These are phyloP conservation scores for Vicia villosa DNA, from an alignment of 306 rosid genomes.

Conservation along the genomic window DNA sequence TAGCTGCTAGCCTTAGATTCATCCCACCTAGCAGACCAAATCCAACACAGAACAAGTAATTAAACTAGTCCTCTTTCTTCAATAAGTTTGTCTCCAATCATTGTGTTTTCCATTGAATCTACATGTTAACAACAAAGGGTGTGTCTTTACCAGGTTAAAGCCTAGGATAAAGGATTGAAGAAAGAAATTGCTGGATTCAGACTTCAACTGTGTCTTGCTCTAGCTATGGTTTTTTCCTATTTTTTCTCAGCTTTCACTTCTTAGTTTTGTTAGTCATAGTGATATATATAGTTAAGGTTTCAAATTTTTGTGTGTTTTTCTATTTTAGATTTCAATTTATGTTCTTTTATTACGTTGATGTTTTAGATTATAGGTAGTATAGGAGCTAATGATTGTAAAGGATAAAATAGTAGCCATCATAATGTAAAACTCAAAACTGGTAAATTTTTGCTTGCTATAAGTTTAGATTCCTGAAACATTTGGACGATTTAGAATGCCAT, in stretches of 20 bases:
- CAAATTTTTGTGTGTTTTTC: not conserved
- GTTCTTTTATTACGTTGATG: slow-evolving; percentile 26
- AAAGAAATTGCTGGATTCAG: slow-evolving; percentile 28
- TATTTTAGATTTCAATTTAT: slow-evolving; percentile 19
- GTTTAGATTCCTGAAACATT: too few relatives aligned
- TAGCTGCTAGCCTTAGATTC: slow-evolving; percentile 57
- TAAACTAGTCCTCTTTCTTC: not conserved
- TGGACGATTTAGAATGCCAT: too few relatives aligned
- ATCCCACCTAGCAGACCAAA: slow-evolving; percentile 82
- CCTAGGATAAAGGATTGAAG: slow-evolving; percentile 49
- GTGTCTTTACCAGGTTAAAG: slow-evolving; percentile 52
- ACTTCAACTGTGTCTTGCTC: slow-evolving; percentile 30
- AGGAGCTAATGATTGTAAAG: slow-evolving; percentile 44
- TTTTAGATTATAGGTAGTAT: slow-evolving; percentile 36
- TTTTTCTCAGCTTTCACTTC: not conserved
- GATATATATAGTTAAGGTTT: slow-evolving; percentile 31
- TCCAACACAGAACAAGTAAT: slow-evolving; percentile 85
- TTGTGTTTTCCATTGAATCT: slow-evolving; percentile 30
- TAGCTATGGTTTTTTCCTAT: slow-evolving; percentile 13
- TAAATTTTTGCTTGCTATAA: not conserved
- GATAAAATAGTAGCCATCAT: not conserved
- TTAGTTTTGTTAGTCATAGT: slow-evolving; percentile 29
- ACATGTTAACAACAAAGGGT: slow-evolving; percentile 29
- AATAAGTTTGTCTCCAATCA: slow-evolving; percentile 16
- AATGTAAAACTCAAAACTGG: slow-evolving; percentile 4